Base-by-base conservation (phyloP, 768 basidiomycete genomes). In the Cystofilobasidium capitatum region DNA sequence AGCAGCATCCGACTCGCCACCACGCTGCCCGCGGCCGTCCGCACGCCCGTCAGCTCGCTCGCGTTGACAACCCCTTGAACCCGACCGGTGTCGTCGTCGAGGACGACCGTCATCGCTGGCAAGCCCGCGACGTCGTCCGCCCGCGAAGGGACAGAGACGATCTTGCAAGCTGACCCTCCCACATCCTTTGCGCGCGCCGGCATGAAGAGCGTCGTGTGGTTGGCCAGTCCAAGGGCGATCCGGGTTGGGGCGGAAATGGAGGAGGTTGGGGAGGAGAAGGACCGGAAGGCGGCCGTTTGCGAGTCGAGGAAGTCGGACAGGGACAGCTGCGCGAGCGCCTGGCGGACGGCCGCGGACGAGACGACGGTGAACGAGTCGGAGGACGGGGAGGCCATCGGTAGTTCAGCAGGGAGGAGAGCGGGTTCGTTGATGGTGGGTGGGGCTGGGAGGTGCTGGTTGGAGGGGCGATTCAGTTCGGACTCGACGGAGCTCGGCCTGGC, bases 11-110 rank as follows among this genome's bases (percentile, higher is more conserved):
- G n/a, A 37, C 57, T 69, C 14, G 31, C 59, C 0, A 66, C 71
- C 44, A n/a, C 29, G 16, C 26, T 16, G 0, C 58, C 71, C 29
- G 65, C 71, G 62, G 75, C 73, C 0, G 75, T 75, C 14, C 75
- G 51, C 6, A 75, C 51, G 0, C 73, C 75, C 1, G 75, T 75
- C 26, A 75, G 51, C 79, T 66, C 73, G 86, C 89, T 88, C 70
- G 88, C 88, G 60, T 93, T 93, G 24, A 94, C 77, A 39, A 93
- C 77, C 0, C 87, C 89, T 70, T 82, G 86, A n/a, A 86, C 81
- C 0, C 78, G 77, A 0, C 91, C 91, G 0, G 83, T 85, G 1
- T 69, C 71, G 70, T 89, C 87, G 73, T 92, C 85, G 13, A 94
- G 72, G 2, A 92, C 81, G 47, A 91, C 74, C 0, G 88, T 93